Evolutionary conservation across 2,329 filamentous ascomycete species (phyloP).

Genomic region (Beauveria scarabaeidicola): DNA sequence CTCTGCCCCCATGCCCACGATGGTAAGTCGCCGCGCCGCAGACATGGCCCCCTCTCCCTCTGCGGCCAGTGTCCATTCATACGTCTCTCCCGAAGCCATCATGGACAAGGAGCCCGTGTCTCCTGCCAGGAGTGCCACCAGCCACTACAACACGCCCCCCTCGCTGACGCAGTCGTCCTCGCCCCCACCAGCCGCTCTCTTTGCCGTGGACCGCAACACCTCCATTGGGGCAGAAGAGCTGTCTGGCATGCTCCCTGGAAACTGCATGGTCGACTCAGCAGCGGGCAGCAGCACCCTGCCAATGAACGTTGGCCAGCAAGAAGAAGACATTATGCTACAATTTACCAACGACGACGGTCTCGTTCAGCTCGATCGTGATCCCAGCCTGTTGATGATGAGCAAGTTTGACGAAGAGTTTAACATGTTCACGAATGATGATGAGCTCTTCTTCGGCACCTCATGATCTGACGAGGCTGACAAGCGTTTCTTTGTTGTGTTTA

Average conservation of each 20-base stretch:
- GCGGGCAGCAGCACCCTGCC: conserved; percentile 26
- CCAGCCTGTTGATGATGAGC: conserved; percentile 40
- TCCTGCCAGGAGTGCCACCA: conserved; percentile 41
- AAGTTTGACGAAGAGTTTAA: conserved; percentile 48
- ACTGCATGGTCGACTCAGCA: conserved; percentile 25
- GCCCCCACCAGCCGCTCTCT: conserved; percentile 44
- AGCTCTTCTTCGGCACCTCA: conserved; percentile 41
- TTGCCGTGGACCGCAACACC: conserved; percentile 35
- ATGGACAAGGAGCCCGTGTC: conserved; percentile 34
- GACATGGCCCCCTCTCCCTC: conserved; percentile 32
- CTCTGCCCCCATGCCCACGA: conserved; percentile 34
- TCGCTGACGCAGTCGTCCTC: conserved; percentile 54
- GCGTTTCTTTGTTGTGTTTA: conserved; percentile 11
- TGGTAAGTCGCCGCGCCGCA: conserved; percentile 20
- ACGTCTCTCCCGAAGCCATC: conserved; percentile 39
- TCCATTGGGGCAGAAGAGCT: conserved; percentile 24
- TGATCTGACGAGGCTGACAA: conserved; percentile 15
- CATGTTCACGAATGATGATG: conserved; percentile 44
- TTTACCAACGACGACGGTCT: conserved; percentile 28
- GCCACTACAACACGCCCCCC: conserved; percentile 49
- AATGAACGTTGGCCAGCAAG: conserved; percentile 28
- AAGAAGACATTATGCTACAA: conserved; percentile 25
- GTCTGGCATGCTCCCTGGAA: conserved; percentile 21
- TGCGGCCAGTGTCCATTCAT: conserved; percentile 29
- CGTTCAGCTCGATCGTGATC: conserved; percentile 36